phyloP scores from a whole-genome alignment of 139 green algal genomes.

The Haematococcus lacustris region DNA sequence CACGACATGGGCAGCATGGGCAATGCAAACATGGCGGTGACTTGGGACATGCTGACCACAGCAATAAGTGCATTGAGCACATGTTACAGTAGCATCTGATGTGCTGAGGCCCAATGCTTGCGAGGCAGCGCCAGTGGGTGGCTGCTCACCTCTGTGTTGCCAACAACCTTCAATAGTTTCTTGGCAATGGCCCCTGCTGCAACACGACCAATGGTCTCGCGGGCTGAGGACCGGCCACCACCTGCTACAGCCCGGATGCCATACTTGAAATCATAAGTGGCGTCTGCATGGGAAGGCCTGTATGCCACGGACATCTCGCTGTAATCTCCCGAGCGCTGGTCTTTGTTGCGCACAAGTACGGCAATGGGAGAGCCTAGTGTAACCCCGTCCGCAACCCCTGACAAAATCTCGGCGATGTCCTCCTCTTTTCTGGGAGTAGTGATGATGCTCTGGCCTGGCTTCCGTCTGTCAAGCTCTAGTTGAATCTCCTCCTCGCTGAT shows the following conservation, averaged over 20 bases:
- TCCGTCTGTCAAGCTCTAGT: slow-evolving; percentile 73
- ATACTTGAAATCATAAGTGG: slow-evolving; percentile 99
- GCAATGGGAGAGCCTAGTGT: slow-evolving; percentile 90
- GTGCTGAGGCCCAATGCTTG: neutral
- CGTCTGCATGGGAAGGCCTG: slow-evolving; percentile 90
- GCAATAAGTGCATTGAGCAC: too few relatives aligned
- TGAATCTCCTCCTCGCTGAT: slow-evolving; percentile 83
- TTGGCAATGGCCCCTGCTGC: slow-evolving; percentile 95
- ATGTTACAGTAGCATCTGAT: too few relatives aligned
- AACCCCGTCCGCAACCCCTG: slow-evolving; percentile 65
- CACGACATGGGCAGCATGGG: neutral
- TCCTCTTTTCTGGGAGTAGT: slow-evolving; percentile 94
- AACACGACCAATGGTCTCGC: slow-evolving; percentile 96
- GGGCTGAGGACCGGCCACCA: slow-evolving; percentile 88
- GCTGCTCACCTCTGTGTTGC: slow-evolving; percentile 58
- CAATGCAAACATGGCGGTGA: neutral
- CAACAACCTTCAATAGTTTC: slow-evolving; percentile 83
- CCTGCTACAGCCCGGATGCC: slow-evolving; percentile 91
- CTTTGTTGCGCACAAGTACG: slow-evolving; percentile 94
- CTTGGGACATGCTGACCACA: too few relatives aligned
- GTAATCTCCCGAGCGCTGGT: slow-evolving; percentile 84
- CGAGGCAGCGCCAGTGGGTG: too few relatives aligned
- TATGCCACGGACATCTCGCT: slow-evolving; percentile 86
- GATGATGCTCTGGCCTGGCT: slow-evolving; percentile 93
- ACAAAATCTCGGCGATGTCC: slow-evolving; percentile 89